phyloP scores from a whole-genome alignment of 257 asterid species.

The Rauvolfia tetraphylla region DNA sequence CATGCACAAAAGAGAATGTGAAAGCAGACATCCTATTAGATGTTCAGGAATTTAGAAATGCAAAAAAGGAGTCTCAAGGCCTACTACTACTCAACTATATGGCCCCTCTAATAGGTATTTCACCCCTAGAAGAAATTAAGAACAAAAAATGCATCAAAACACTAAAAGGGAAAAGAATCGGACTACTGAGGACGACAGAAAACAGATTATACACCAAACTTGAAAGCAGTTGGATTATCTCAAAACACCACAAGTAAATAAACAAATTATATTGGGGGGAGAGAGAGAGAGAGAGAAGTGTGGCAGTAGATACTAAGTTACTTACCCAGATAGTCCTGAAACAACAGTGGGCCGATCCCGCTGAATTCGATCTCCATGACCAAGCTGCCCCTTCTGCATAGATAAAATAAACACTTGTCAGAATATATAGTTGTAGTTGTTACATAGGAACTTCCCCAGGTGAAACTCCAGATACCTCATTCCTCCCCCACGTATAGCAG shows the following conservation, averaged over 20 bases:
- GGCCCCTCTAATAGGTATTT: background rate
- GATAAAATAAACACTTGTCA: background rate
- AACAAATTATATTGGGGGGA: background rate
- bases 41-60: background rate
- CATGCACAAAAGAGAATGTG: background rate
- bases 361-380: conserved; percentile 85
- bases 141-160: background rate
- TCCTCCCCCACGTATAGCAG: conserved; percentile 97
- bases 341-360: conserved; percentile 86
- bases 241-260: background rate
- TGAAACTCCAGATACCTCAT: conserved; percentile 52
- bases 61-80: background rate
- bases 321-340: conserved; percentile 75
- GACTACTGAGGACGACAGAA: background rate
- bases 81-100: background rate
- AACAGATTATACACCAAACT: background rate
- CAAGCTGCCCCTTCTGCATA: conserved; percentile 94
- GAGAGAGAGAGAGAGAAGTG: background rate
- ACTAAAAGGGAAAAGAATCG: background rate
- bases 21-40: background rate
- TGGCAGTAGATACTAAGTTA: background rate
- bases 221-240: background rate
- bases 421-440: conserved; percentile 7
- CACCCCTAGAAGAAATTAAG: background rate
- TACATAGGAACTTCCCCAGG: conserved; percentile 1